Evolutionary conservation across 1,284 basidiomycete genomes (phyloP).

Genomic region (Cryptococcus neoformans): DNA sequence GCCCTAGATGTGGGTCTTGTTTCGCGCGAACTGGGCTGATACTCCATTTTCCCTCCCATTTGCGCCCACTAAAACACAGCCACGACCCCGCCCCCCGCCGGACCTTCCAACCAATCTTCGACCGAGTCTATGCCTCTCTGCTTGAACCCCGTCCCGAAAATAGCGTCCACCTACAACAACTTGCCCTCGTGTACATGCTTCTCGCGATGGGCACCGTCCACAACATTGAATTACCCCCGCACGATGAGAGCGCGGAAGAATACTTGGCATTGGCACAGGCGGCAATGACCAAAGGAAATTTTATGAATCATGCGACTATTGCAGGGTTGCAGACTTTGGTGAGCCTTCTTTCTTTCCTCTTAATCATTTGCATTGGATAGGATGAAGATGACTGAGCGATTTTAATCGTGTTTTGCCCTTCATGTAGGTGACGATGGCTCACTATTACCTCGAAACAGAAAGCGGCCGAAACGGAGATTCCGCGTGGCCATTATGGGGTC

Average conservation of each 20-base stretch:
- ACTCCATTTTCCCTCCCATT: too few relatives aligned
- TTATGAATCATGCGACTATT: slow-evolving; percentile 35
- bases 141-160: not conserved
- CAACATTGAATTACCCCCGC: slow-evolving; percentile 36
- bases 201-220: slow-evolving; percentile 40
- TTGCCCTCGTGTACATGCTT: slow-evolving; percentile 36
- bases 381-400: not conserved
- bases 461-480: slow-evolving; percentile 35
- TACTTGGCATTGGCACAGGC: slow-evolving; percentile 26
- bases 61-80: slow-evolving; percentile 2
- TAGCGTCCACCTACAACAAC: slow-evolving; percentile 24
- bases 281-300: slow-evolving; percentile 38
- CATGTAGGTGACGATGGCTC: slow-evolving; percentile 22
- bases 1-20: too few relatives aligned
- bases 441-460: slow-evolving; percentile 29
- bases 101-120: slow-evolving; percentile 26
- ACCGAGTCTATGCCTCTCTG: slow-evolving; percentile 12
- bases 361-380: not conserved
- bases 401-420: not conserved
- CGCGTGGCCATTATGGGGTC: slow-evolving; percentile 42
- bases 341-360: not conserved
- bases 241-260: slow-evolving; percentile 34
- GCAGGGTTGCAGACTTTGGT: slow-evolving; percentile 34
- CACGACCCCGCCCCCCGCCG: slow-evolving; percentile 29
- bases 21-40: too few relatives aligned